A percentile compares a stretch with the other conserved stretches of the same genome.
These are phyloP conservation scores for Nannochloropsis granulata DNA, from an alignment of 108 stramenopile genomes.

Conservation along the genomic window DNA sequence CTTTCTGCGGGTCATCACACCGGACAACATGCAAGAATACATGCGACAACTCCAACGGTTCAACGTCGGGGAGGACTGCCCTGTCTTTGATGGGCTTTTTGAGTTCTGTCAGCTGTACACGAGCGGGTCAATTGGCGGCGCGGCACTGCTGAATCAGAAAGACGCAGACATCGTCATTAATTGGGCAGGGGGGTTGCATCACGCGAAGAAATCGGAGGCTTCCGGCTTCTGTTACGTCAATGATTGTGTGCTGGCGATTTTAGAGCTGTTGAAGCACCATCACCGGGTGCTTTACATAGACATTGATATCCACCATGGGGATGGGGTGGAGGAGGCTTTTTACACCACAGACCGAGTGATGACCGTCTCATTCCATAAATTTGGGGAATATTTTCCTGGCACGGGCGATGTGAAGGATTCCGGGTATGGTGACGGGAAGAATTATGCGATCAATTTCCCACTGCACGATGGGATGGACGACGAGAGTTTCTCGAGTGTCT, in stretches of 20 bases:
- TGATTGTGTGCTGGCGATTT: conserved; percentile 94
- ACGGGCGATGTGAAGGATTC: conserved; percentile 44
- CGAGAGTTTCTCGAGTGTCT: conserved; percentile 50
- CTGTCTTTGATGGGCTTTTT: conserved; percentile 95
- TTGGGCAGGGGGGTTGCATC: conserved; percentile 97
- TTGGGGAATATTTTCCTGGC: conserved; percentile 87
- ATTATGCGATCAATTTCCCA: conserved; percentile 96
- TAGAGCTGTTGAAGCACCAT: conserved; percentile 94
- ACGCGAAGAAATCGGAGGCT: conserved; percentile 97
- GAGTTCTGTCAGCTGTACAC: conserved; percentile 97
- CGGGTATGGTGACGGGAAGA: conserved; percentile 64
- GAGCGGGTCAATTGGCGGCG: conserved; percentile 86
- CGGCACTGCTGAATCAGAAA: conserved; percentile 78
- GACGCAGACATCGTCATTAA: conserved; percentile 89
- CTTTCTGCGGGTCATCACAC: conserved; percentile 87
- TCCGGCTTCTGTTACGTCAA: conserved; percentile 99
- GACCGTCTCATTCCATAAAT: conserved; percentile 96
- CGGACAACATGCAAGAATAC: conserved; percentile 80
- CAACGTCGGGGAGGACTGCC: conserved; percentile 99
- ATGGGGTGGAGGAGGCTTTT: conserved; percentile 88
- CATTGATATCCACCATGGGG: conserved; percentile 99
- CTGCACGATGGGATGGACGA: conserved; percentile 44
- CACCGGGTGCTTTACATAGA: conserved; percentile 99
- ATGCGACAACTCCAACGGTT: conserved; percentile 50
- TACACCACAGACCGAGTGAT: conserved; percentile 97